These are phyloP conservation scores for Morella rubra DNA, from an alignment of 306 rosid species.

Conservation along the genomic window DNA sequence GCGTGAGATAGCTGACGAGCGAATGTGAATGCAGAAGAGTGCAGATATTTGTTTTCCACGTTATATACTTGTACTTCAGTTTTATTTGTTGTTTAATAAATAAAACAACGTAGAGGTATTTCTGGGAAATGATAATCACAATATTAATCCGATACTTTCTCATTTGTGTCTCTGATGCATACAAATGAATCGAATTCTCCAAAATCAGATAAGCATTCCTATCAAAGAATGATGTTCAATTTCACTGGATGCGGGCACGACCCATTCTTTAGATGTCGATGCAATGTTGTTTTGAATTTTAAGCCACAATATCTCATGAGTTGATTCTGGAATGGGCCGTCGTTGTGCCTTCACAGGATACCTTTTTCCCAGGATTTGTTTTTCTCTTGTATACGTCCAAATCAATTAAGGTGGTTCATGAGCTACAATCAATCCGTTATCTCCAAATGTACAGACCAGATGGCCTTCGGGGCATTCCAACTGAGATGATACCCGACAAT, in stretches of 20 bases:
- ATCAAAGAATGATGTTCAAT: not conserved
- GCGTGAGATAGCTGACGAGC: no score
- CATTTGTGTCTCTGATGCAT: not conserved
- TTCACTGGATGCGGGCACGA: not conserved
- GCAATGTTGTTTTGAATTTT: no score
- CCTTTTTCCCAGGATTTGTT: no score
- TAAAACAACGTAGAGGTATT: conserved; percentile 38
- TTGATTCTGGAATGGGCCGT: no score
- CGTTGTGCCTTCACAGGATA: no score
- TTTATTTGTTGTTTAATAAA: conserved; percentile 43
- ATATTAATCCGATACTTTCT: not conserved
- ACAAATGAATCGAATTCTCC: not conserved
- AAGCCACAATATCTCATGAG: no score
- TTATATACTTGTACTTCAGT: conserved; percentile 39
- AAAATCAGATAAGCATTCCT: not conserved
- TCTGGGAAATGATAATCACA: not conserved
- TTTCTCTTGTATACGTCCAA: no score
- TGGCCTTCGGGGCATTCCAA: no score
- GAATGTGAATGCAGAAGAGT: not conserved
- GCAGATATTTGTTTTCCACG: conserved; percentile 56
- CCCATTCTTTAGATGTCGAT: not conserved
- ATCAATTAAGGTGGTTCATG: no score
- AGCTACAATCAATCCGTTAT: no score
- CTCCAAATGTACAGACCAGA: no score
- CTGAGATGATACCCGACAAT: no score